Evolutionary conservation across 1,284 basidiomycete species (phyloP).

Genomic region (Schizophyllum commune): DNA sequence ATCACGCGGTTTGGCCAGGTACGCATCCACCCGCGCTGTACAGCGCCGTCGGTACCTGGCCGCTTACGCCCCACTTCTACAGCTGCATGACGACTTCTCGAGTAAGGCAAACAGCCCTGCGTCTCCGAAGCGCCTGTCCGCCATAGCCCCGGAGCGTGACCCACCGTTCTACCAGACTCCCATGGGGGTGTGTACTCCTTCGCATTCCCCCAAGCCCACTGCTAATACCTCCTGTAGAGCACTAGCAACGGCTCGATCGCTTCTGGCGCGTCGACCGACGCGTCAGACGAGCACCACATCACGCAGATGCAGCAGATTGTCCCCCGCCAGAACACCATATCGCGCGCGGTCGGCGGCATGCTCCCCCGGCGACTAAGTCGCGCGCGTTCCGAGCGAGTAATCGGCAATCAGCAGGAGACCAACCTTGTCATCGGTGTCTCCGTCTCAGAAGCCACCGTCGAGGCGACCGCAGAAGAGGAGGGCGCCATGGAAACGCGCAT

Average conservation of each 20-base stretch:
- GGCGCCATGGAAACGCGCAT: constrained; percentile 25
- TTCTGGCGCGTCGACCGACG: constrained; percentile 31
- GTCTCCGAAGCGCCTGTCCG: constrained; percentile 16
- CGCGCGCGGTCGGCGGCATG: constrained; percentile 39
- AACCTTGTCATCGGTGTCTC: constrained; percentile 46
- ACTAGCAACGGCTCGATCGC: constrained; percentile 39
- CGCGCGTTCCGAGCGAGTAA: constrained; percentile 36
- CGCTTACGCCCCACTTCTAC: background rate
- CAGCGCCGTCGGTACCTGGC: constrained; percentile 7
- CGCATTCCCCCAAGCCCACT: constrained; percentile 8
- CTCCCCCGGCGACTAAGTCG: constrained; percentile 48
- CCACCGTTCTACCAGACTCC: constrained; percentile 14
- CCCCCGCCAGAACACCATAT: constrained; percentile 36
- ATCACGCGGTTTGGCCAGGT: constrained; percentile 52
- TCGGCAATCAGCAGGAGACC: constrained; percentile 19
- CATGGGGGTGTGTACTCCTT: background rate
- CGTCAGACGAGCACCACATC: constrained; percentile 40
- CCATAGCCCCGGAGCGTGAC: constrained; percentile 22
- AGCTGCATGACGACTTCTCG: background rate
- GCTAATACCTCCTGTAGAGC: constrained; percentile 18
- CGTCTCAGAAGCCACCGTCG: constrained; percentile 48
- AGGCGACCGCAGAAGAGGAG: constrained; percentile 25
- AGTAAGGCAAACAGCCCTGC: constrained; percentile 11
- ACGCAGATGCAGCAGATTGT: constrained; percentile 52
- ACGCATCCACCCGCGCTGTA: background rate